A percentile compares a stretch with the other conserved stretches of the same genome.
Conservation (phyloP, 225 moss, liverwort and hornwort species). For the Straminergon stramineum region DNA sequence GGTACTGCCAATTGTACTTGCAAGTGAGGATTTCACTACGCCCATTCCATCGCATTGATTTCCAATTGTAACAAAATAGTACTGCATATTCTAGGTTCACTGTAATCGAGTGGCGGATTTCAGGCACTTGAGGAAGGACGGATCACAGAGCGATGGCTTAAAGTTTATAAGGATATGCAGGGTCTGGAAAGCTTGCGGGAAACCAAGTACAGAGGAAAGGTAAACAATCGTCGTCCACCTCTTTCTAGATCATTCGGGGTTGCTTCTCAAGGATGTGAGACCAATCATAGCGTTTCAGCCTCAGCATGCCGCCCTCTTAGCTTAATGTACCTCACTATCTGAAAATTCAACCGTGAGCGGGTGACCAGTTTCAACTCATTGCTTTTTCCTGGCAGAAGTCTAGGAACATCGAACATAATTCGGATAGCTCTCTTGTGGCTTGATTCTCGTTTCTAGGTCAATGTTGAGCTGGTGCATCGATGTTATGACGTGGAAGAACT, state of each 20-base stretch:
- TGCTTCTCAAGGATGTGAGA: background rate
- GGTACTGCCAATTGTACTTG: slow-evolving; percentile 69
- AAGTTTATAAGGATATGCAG: slow-evolving; percentile 48
- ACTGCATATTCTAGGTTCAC: background rate
- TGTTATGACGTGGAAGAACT: slow-evolving; percentile 49
- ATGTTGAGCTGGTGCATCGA: slow-evolving; percentile 77
- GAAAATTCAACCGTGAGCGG: background rate
- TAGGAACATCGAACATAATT: background rate
- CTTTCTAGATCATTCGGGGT: background rate
- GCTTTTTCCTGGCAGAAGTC: background rate
- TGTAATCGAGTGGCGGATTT: slow-evolving; percentile 1
- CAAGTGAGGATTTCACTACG: slow-evolving; percentile 25
- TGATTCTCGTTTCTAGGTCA: slow-evolving; percentile 31
- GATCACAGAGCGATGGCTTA: slow-evolving; percentile 69
- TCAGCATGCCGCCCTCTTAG: background rate
- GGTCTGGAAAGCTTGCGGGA: slow-evolving; percentile 38
- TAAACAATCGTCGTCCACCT: slow-evolving; percentile 1
- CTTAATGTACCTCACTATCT: background rate
- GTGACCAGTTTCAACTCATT: background rate
- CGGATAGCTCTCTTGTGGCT: background rate
- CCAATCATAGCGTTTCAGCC: background rate
- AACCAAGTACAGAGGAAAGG: slow-evolving; percentile 82
- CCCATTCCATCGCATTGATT: background rate
- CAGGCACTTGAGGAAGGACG: slow-evolving; percentile 62
- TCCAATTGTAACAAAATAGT: background rate